Base-by-base conservation (phyloP, 306 rosid species). In the Vigna reflexopilosa region DNA sequence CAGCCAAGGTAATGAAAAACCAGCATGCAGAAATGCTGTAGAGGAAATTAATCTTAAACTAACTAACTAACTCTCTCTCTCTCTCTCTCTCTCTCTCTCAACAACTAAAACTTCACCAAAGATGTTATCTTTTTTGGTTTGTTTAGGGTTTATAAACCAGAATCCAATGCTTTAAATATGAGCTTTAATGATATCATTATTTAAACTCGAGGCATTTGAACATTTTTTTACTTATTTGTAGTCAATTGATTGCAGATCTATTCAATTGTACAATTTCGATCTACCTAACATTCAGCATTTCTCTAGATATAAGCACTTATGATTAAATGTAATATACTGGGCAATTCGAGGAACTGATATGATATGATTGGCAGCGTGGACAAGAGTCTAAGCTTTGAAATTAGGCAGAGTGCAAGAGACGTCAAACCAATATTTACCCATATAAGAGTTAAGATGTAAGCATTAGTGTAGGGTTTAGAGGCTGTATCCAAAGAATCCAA, bases 101-200 rank as follows among this genome's bases (percentile, higher is more conserved):
- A 11, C 50, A 45, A 45, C 15, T 67, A 1, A 22, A 47, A 19
- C 36, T 26, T 68, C 8, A 19, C 3, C 24, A 69, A 26, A 45
- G 5, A 12, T 45, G 50, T 11, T 42, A 11, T 42, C 50, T 45
- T n/a, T 12, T 67, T 28, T 6, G 47, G 44, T 34, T 26, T 26
- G 16, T 11, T n/a, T n/a, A n/a, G n/a, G n/a, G n/a, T n/a, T n/a
- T n/a, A n/a, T n/a, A n/a, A n/a, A n/a, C 11, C 62, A 50, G 32
- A 50, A 70, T 30, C 30, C 30, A 28, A 52, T 30, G 49, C 49
- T 30, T 32, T 6, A 30, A 55, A 8, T 19, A 51, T 1, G 19
- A 34, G 34, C 64, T 71, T 71, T 50, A 44, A 32, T 70, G 45
- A n/a, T n/a, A 28, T 20, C 75, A 16, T 32, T 59, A 51, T 17